Evolutionary conservation across 2,329 filamentous ascomycete genomes (phyloP).

Genomic region (Colletotrichum kahawae): DNA sequence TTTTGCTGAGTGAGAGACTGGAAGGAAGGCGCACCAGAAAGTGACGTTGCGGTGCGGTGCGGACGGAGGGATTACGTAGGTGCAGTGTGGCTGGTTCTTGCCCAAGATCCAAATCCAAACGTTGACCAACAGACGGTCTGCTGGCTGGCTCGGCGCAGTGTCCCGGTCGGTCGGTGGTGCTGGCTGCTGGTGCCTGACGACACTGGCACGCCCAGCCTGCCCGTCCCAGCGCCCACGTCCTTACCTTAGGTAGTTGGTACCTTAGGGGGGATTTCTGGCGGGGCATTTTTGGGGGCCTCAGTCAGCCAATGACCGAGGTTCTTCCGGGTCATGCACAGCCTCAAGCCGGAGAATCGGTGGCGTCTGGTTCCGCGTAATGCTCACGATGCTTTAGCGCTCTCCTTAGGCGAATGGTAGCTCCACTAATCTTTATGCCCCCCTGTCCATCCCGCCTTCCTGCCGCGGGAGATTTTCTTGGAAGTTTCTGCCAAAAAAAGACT

Average conservation of each 20-base stretch:
- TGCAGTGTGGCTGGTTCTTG: slow-evolving; percentile 25
- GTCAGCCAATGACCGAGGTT: slow-evolving; percentile 5
- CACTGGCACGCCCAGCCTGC: background rate
- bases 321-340: slow-evolving; percentile 4
- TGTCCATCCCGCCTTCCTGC: slow-evolving; percentile 11
- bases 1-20: slow-evolving; percentile 16
- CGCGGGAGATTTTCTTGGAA: slow-evolving; percentile 18
- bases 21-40: slow-evolving; percentile 16
- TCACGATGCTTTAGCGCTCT: slow-evolving; percentile 10
- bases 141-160: background rate
- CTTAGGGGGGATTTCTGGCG: background rate
- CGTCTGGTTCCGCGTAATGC: slow-evolving; percentile 20
- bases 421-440: slow-evolving; percentile 9
- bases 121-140: slow-evolving; percentile 12
- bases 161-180: background rate
- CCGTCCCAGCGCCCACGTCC: background rate
- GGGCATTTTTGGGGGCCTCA: background rate
- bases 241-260: background rate
- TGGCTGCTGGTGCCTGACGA: slow-evolving; percentile 20
- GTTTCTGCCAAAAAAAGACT: slow-evolving; percentile 1
- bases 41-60: slow-evolving; percentile 22
- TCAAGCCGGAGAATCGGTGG: slow-evolving; percentile 20
- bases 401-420: background rate
- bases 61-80: slow-evolving; percentile 23
- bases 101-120: slow-evolving; percentile 21